Evolutionary conservation across 441 rosid species (phyloP), one percentile per base, ranked within the genome.

Genomic region (Breynia disticha): DNA sequence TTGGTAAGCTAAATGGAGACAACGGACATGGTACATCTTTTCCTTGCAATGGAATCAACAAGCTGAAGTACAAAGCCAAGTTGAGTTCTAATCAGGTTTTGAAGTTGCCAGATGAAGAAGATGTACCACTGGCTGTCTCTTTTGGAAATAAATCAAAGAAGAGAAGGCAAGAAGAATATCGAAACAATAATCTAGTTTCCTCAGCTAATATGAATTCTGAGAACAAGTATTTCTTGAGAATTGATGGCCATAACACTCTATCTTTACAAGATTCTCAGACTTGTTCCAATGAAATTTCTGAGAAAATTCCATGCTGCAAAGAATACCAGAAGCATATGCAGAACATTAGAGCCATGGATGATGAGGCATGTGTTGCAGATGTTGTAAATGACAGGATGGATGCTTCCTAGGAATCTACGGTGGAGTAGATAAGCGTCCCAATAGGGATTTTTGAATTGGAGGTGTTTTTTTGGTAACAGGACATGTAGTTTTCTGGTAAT

Each of bases 61-160:
- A 16, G 39, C 21, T 38, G 10, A 61, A 56, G 56, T 22, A 50
- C 35, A 19, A 11, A 46, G 44, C 50, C 35, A 57, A 59, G 48
- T 50, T 56, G n/a, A n/a, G 38, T 52, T 51, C 50, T 37, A 59
- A 62, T 32, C 50, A 49, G 43, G 41, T 22, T 57, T 22, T 54
- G 15, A 22, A 50, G 32, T n/a, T 15, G 16, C 20, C 59, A 17
- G 63, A 63, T 49, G 77, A 59, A 2, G 70, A 59, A 48, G 60
- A 60, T 24, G 15, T 61, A 13, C 53, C 57, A 2, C 76, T 75
- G 43, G 68, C 72, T 4, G 48, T 58, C 63, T 58, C 73, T 16
- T 39, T 69, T 32, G 52, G 1, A 42, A 18, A 41, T 57, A 71
- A 60, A 47, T 56, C 56, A 16, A 62, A 61, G 59, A 62, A 61